These are phyloP conservation scores for Cydonia oblonga DNA, from an alignment of 331 rosid genomes.

Conservation along the genomic window DNA sequence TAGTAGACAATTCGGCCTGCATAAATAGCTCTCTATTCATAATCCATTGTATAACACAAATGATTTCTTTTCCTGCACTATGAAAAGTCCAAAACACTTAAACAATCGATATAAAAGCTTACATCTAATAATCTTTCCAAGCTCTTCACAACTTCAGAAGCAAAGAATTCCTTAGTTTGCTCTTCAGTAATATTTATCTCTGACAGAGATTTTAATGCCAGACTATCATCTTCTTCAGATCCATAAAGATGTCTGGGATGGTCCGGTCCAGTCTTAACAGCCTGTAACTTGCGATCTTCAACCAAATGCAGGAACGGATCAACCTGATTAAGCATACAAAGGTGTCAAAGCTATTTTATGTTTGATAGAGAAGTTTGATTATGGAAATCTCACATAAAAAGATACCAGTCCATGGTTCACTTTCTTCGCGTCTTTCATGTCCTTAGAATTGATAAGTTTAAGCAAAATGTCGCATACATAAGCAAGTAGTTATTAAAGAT, in stretches of 20 bases:
- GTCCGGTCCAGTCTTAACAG: slow-evolving; percentile 30
- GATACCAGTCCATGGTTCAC: not conserved
- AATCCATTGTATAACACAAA: not conserved
- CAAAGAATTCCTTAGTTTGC: slow-evolving; percentile 47
- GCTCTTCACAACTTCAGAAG: slow-evolving; percentile 59
- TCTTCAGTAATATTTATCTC: slow-evolving; percentile 31
- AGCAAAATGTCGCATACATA: not conserved
- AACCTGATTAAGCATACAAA: slow-evolving; percentile 36
- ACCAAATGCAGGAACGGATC: slow-evolving; percentile 81
- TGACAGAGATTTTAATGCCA: slow-evolving; percentile 44
- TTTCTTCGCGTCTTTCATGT: not conserved
- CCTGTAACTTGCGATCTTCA: slow-evolving; percentile 67
- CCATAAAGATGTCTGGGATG: slow-evolving; percentile 43
- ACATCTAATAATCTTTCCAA: slow-evolving; percentile 56
- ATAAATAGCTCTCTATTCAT: slow-evolving; percentile 7
- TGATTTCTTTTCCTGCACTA: not conserved
- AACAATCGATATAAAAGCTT: slow-evolving; percentile 4
- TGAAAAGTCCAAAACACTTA: not conserved
- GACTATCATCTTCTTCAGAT: slow-evolving; percentile 68
- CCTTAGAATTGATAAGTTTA: not conserved
- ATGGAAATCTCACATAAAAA: not conserved
- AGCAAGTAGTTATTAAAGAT: not conserved
- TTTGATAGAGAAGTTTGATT: not conserved
- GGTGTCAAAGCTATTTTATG: not conserved
- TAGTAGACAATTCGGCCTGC: slow-evolving; percentile 51